Evolutionary conservation across 148 eudicot genomes (phyloP).

Genomic region (Fagopyrum tataricum): DNA sequence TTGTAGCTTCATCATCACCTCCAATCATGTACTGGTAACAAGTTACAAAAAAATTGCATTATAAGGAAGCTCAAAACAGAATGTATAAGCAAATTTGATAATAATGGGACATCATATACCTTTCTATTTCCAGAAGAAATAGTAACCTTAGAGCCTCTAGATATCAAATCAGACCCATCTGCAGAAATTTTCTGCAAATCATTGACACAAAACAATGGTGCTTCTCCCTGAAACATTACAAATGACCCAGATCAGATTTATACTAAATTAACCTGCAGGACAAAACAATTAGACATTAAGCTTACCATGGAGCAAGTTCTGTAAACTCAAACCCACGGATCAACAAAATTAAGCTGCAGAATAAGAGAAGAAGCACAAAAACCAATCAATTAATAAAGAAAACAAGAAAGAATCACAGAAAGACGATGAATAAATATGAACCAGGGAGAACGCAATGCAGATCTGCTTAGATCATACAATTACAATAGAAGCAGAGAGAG

Average conservation of each 20-base stretch:
- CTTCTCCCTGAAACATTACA: constrained; percentile 53
- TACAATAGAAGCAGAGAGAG: neutral
- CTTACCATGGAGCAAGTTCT: constrained; percentile 8
- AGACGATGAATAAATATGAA: neutral
- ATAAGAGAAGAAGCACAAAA: neutral
- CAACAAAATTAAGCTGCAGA: neutral
- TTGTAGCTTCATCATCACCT: constrained; percentile 25
- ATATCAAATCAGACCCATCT: constrained; percentile 32
- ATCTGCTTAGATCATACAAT: neutral
- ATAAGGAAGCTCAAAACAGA: neutral
- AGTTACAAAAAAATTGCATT: neutral
- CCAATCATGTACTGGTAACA: constrained; percentile 60
- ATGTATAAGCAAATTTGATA: neutral
- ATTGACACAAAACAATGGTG: constrained; percentile 68
- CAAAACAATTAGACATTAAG: neutral
- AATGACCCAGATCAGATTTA: constrained; percentile 16
- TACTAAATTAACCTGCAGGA: neutral
- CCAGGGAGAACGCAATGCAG: neutral
- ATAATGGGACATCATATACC: constrained; percentile 15
- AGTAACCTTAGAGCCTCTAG: constrained; percentile 40
- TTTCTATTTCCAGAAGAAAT: constrained; percentile 39
- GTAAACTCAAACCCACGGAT: neutral
- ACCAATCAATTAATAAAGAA: neutral
- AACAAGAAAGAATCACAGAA: neutral
- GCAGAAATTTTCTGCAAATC: constrained; percentile 30